Percentiles rank a stretch among this genome's conserved stretches.
Conservation (phyloP, 2,329 filamentous ascomycete genomes). For the Neonectria magnoliae region DNA sequence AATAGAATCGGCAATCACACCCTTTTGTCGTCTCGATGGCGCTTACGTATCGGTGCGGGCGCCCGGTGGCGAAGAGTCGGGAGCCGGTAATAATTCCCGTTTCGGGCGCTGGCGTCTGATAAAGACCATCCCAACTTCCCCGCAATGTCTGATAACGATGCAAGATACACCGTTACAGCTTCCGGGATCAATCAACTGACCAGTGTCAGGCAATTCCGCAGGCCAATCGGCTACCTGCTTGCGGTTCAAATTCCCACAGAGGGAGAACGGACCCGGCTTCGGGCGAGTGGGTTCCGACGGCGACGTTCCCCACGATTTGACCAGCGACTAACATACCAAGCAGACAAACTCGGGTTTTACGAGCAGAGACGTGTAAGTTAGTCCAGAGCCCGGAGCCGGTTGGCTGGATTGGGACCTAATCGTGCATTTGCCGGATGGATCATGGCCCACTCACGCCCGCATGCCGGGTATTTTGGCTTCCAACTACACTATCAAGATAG, state of each 20-base stretch:
- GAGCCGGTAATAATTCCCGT: constrained; percentile 12
- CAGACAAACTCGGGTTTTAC: too few relatives aligned
- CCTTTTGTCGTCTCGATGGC: neutral
- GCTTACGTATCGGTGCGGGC: constrained; percentile 10
- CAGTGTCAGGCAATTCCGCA: neutral
- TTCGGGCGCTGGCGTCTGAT: constrained; percentile 15
- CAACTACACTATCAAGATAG: constrained; percentile 6
- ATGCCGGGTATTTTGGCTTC: neutral
- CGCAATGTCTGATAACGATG: constrained; percentile 19
- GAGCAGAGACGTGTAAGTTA: neutral
- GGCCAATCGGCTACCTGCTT: constrained; percentile 11
- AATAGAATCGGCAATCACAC: constrained; percentile 15
- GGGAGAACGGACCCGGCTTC: constrained; percentile 14
- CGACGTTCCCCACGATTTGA: constrained; percentile 16
- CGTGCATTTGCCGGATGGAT: constrained; percentile 12
- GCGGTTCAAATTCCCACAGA: constrained; percentile 25
- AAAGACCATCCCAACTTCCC: constrained; percentile 9
- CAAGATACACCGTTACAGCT: neutral
- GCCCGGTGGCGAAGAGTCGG: neutral
- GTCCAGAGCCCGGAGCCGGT: constrained; percentile 6
- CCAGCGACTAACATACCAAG: too few relatives aligned
- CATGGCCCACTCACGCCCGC: neutral
- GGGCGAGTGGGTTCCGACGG: neutral
- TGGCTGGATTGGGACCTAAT: constrained; percentile 8
- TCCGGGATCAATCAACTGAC: constrained; percentile 1